phyloP scores from a whole-genome alignment of 768 basidiomycete genomes.

The Lactarius indigo region DNA sequence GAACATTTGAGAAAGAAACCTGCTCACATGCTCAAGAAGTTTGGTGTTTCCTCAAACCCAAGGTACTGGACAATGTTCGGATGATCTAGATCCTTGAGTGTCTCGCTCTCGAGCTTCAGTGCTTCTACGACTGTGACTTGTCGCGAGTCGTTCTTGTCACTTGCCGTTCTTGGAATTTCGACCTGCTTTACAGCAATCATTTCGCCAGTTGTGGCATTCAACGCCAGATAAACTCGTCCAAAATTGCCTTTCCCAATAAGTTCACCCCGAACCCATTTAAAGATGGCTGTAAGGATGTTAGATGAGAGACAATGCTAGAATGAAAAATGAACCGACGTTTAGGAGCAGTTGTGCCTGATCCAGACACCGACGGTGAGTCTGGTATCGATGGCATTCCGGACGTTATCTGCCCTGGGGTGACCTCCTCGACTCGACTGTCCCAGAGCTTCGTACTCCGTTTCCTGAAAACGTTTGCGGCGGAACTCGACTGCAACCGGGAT shows the following conservation, averaged over 20 bases:
- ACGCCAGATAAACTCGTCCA: slow-evolving; percentile 91
- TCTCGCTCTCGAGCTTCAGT: slow-evolving; percentile 92
- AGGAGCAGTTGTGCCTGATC: slow-evolving; percentile 35
- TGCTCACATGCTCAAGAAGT: slow-evolving; percentile 87
- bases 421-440: slow-evolving; percentile 91
- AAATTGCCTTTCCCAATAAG: slow-evolving; percentile 97
- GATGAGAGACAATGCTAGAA: slow-evolving; percentile 7
- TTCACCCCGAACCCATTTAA: slow-evolving; percentile 98
- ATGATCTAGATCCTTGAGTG: slow-evolving; percentile 94
- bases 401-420: slow-evolving; percentile 70
- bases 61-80: slow-evolving; percentile 97
- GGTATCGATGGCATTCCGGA: slow-evolving; percentile 42
- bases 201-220: slow-evolving; percentile 95
- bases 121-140: slow-evolving; percentile 87
- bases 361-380: slow-evolving; percentile 55
- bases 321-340: slow-evolving; percentile 51
- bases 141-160: slow-evolving; percentile 85
- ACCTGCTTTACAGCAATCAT: slow-evolving; percentile 99
- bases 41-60: slow-evolving; percentile 87
- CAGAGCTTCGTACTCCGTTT: slow-evolving; percentile 93
- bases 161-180: slow-evolving; percentile 86
- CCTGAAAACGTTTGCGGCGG: slow-evolving; percentile 51
- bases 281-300: slow-evolving; percentile 55
- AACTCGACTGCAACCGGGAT: slow-evolving; percentile 53
- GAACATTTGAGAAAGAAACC: slow-evolving; percentile 5